Evolutionary conservation across 441 rosid species (phyloP), one percentile per base, ranked within the genome.

Genomic region (Euphorbia celastroides): DNA sequence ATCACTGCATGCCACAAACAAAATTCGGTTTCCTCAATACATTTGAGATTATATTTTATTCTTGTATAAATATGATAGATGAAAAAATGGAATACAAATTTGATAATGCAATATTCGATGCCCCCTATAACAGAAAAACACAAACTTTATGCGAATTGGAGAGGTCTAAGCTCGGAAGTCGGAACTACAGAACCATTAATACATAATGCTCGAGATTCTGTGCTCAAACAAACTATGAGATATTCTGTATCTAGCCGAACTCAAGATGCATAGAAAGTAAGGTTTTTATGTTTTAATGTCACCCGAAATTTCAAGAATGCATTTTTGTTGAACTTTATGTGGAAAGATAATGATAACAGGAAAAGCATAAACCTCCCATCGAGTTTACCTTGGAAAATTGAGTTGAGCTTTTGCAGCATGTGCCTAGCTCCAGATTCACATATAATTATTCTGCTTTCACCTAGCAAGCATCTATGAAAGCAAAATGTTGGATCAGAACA

Each of bases 361-460:
- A 31, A 9, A 26, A 2, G 48, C 19, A 44, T 3, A 26, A 50
- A 5, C 42, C 0, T 54, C 11, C 23, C 12, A 19, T 28, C 54
- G 36, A 64, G 68, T 81, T 72, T 65, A 87, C 96, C 96, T 89
- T 60, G 99, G 94, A 76, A 88, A 94, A 74, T 94, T 94, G 68
- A 94, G 93, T 85, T 86, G 99, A 94, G 76, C 74, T 94, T 94
- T 77, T 94, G 99, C 82, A 86, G 65, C 72, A 88, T 84, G 69
- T 94, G 97, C 70, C 77, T 86, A 60, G 88, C 78, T 62, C 96
- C 97, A 16, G 97, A 67, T 75, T 94, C 97, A 70, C 99, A 88
- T 11, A 88, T 52, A 74, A 94, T 80, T 73, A 94, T 83, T 70
- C 96, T 82, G 81, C 96, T 87, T 77, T 91, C 99, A 65, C 99